Conservation (phyloP, 495 filamentous ascomycete genomes). For the Pseudoneurospora amorphoporcata region DNA sequence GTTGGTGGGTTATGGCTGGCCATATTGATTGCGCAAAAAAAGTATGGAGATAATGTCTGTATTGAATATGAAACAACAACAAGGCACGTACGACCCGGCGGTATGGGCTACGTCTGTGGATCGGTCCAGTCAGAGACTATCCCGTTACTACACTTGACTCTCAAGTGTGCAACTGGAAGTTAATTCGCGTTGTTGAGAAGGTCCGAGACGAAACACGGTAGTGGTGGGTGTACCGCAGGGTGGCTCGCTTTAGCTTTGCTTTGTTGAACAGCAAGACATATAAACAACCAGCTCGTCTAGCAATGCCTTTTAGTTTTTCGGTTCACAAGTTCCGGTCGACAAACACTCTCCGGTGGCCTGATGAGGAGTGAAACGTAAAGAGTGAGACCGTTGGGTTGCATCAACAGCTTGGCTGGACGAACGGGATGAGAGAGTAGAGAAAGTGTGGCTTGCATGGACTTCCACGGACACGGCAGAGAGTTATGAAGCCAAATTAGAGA, state of each 20-base stretch:
- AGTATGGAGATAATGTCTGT: neutral
- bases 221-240: neutral
- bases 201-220: neutral
- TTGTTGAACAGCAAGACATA: neutral
- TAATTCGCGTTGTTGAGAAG: neutral
- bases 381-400: neutral
- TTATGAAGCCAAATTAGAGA: neutral
- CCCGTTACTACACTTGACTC: neutral
- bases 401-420: neutral
- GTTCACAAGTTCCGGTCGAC: neutral
- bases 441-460: conserved; percentile 1
- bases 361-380: neutral
- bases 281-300: neutral
- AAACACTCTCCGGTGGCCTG: neutral
- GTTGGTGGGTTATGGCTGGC: neutral
- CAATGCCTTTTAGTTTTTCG: neutral
- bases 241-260: neutral
- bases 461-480: neutral
- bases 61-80: neutral
- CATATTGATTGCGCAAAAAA: neutral
- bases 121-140: neutral
- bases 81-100: neutral
- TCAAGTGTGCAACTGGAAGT: neutral
- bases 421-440: neutral
- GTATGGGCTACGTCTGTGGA: neutral